Conservation (phyloP, 2,329 filamentous ascomycete genomes). For the Colletotrichum spinosum region DNA sequence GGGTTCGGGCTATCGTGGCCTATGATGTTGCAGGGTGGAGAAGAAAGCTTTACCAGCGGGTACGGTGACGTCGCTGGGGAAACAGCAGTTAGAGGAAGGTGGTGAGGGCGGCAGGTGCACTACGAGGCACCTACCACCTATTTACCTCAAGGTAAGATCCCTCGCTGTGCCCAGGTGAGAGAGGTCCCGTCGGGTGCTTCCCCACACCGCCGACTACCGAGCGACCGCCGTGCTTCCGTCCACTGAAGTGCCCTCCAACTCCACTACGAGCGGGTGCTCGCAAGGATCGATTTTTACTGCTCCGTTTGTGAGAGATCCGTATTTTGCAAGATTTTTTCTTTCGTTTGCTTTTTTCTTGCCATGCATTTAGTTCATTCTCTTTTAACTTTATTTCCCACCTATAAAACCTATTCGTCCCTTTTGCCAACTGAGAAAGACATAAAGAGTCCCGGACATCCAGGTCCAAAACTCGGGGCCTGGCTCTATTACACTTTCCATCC, state of each 20-base stretch:
- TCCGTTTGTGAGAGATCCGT: constrained; percentile 33
- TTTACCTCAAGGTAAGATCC: background rate
- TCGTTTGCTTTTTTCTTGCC: background rate
- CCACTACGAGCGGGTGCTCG: constrained; percentile 30
- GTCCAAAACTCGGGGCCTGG: no score
- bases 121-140: constrained; percentile 1
- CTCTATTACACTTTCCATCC: no score
- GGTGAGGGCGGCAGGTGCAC: constrained; percentile 19
- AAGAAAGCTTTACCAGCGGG: constrained; percentile 27
- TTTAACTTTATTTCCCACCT: background rate
- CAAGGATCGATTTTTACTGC: constrained; percentile 35
- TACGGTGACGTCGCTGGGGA: constrained; percentile 39
- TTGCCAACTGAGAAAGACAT: constrained; percentile 8
- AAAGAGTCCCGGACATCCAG: no score
- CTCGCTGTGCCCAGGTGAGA: no score
- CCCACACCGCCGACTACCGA: constrained; percentile 25
- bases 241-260: constrained; percentile 15
- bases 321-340: constrained; percentile 32
- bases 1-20: constrained; percentile 21
- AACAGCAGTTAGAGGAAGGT: constrained; percentile 33
- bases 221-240: constrained; percentile 22
- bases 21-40: constrained; percentile 32
- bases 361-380: background rate
- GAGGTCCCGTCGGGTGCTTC: background rate
- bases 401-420: constrained; percentile 7